Evolutionary conservation across 1,139 yeast species (phyloP).

Genomic region (Candida pseudoviswanathii): DNA sequence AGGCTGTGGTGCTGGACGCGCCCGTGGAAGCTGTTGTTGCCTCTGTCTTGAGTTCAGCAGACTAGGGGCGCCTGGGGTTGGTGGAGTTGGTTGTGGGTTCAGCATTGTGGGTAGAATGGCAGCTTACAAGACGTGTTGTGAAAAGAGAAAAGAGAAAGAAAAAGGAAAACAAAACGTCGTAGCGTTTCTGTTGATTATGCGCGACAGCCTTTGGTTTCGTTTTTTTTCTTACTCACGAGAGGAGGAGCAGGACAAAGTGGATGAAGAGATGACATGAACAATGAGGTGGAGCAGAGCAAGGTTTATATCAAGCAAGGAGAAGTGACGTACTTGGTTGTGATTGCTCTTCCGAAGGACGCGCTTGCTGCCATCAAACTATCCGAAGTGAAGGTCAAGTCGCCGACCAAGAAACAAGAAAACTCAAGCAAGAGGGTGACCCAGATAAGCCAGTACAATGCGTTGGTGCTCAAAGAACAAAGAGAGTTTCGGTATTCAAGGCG

Average conservation of each 20-base stretch:
- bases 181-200: neutral
- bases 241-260: conserved; percentile 3
- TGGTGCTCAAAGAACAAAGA: conserved; percentile 26
- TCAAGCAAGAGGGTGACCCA: conserved; percentile 29
- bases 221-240: conserved; percentile 5
- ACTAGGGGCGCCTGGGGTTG: neutral
- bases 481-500: conserved; percentile 26
- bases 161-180: neutral
- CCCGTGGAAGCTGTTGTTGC: conserved; percentile 7
- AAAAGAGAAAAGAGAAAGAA: neutral
- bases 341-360: too few species aligned
- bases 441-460: conserved; percentile 29
- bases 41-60: neutral
- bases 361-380: too few species aligned
- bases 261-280: too few species aligned
- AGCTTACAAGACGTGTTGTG: neutral
- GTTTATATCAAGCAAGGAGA: too few species aligned
- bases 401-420: conserved; percentile 12
- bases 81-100: conserved; percentile 2
- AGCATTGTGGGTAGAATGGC: neutral
- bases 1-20: conserved; percentile 5
- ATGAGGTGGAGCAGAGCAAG: too few species aligned
- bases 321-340: too few species aligned
- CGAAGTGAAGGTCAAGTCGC: too few species aligned
- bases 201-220: neutral